Base-by-base conservation (phyloP, 768 basidiomycete species). In the Neoboletus subvelutipes region DNA sequence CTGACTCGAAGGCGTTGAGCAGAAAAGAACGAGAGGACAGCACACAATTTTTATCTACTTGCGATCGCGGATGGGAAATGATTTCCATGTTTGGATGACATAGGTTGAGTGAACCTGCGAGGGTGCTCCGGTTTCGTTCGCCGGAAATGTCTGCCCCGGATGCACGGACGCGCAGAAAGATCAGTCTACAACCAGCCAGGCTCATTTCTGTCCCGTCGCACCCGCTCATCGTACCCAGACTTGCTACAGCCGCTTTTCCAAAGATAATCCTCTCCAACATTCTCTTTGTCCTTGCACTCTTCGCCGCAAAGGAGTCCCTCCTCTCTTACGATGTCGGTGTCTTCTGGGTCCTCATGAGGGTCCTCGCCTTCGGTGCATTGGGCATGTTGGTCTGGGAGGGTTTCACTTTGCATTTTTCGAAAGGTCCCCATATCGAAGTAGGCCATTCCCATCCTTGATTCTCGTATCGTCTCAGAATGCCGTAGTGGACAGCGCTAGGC, bases 341-440 rank as follows among this genome's bases (percentile, higher is more conserved):
- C 10, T 86, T 90, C 65, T 92, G 89, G 90, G 77, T 90, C 15
- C 76, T 87, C 34, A 85, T 91, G 75, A 76, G 88, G 59, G 79
- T 90, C 48, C 75, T 92, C 51, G 87, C 86, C 4, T 83, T 84
- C 61, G 87, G 83, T n/a, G 86, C 82, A n/a, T 64, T 89, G 52
- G 84, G 82, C 20, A 79, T 83, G 42, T 61, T 88, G 45, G 71
- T 82, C 20, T 85, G 87, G 85, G 84, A 85, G 58, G 78, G 73
- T 1, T 57, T 76, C 47, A 83, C 82, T 0, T 81, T 82, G 5
- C 78, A 84, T 64, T 66, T 83, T 58, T 73, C 75, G 48, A 84
- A 79, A 64, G 78, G 78, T 63, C 79, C 77, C 61, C 73, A 76
- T 28, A 79, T 87, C 36, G 87, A 89, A 78, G 87, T 86, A 66